Conservation (phyloP, 805 yeast genomes). For the Hanseniaspora mollemarum region DNA sequence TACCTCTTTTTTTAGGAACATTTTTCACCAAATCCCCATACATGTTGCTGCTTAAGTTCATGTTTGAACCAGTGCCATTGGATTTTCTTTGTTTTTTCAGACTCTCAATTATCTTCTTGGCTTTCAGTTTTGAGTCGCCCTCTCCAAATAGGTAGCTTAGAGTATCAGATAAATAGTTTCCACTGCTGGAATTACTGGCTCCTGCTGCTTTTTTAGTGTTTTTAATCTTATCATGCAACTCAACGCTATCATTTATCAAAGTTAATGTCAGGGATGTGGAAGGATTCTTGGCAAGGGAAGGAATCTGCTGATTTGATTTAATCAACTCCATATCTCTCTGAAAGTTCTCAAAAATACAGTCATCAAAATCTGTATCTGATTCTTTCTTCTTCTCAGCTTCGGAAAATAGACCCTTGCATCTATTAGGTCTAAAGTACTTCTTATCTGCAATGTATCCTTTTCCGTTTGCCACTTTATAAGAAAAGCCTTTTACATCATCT, state of each 20-base stretch:
- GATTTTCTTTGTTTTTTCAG: constrained; percentile 1
- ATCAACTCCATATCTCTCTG: background rate
- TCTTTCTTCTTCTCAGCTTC: background rate
- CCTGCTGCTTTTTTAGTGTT: background rate
- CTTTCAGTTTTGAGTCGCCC: constrained; percentile 9
- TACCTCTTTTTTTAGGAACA: constrained; percentile 4
- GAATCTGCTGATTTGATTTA: background rate
- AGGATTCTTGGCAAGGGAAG: background rate
- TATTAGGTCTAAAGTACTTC: background rate
- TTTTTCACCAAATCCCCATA: background rate
- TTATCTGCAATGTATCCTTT: background rate
- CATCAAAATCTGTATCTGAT: background rate
- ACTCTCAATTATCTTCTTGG: constrained; percentile 12
- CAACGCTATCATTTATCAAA: background rate
- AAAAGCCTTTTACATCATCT: background rate
- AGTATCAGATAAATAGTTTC: constrained; percentile 4
- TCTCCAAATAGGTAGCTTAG: constrained; percentile 12
- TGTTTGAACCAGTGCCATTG: background rate
- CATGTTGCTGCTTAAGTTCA: background rate
- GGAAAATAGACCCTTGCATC: background rate
- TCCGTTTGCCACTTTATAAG: background rate
- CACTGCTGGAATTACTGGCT: background rate
- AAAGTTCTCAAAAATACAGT: background rate
- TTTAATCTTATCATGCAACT: background rate
- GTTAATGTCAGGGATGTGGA: constrained; percentile 5